Evolutionary conservation across 257 asterid species (phyloP).

Genomic region (Solanum neorickii): DNA sequence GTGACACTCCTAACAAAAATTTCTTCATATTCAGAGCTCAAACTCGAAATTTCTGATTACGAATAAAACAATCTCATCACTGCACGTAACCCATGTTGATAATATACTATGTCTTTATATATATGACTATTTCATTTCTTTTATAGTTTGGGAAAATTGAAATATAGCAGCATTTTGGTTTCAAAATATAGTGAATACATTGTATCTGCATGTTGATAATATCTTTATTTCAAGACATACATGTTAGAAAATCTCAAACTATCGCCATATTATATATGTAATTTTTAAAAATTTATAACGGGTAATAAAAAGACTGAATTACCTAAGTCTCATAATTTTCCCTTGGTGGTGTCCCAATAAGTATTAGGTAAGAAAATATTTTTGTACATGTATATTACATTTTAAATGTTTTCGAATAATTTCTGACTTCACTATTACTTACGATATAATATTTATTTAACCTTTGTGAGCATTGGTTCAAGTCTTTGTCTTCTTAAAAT

Average conservation of each 20-base stretch:
- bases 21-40: too few relatives aligned
- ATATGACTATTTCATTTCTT: background rate
- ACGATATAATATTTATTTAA: background rate
- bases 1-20: too few relatives aligned
- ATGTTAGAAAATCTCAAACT: background rate
- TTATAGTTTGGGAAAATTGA: background rate
- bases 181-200: background rate
- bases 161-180: too few relatives aligned
- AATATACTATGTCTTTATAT: too few relatives aligned
- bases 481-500: background rate
- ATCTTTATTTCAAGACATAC: background rate
- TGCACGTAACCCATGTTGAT: too few relatives aligned
- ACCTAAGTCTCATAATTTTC: too few relatives aligned
- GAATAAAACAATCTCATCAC: too few relatives aligned
- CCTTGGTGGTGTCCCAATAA: too few relatives aligned
- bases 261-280: background rate
- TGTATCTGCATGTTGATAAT: background rate
- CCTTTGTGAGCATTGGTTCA: background rate
- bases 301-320: background rate
- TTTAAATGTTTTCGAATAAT: background rate
- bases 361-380: too few relatives aligned
- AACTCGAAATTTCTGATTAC: too few relatives aligned
- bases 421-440: fast-evolving
- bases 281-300: too few relatives aligned
- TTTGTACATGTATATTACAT: too few relatives aligned